These are phyloP conservation scores for Zangia roseola DNA, from an alignment of 768 basidiomycete genomes.

Conservation along the genomic window DNA sequence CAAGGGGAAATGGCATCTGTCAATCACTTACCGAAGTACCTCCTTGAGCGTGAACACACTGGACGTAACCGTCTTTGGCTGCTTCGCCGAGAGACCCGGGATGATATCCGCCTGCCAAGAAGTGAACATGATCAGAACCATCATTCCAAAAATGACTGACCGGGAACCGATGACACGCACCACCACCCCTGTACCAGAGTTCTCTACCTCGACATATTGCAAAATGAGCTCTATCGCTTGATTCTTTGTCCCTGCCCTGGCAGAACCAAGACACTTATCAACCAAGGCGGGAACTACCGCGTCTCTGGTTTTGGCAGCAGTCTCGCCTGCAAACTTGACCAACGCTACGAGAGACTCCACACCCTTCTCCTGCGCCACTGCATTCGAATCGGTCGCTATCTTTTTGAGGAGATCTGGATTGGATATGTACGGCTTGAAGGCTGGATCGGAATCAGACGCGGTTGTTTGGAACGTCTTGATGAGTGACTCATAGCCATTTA, in stretches of 20 bases:
- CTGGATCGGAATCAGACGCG: conserved; percentile 90
- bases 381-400: conserved; percentile 88
- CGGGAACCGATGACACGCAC: conserved; percentile 52
- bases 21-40: conserved; percentile 64
- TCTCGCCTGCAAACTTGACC: conserved; percentile 91
- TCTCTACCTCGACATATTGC: conserved; percentile 94
- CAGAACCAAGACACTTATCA: conserved; percentile 92
- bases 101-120: conserved; percentile 65
- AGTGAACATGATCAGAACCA: conserved; percentile 26
- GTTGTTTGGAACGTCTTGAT: conserved; percentile 86
- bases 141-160: conserved; percentile 28
- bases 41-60: conserved; percentile 78
- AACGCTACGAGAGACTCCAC: conserved; percentile 85
- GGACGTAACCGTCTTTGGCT: conserved; percentile 90
- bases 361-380: conserved; percentile 97
- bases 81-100: conserved; percentile 86
- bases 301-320: conserved; percentile 75
- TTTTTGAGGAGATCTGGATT: conserved; percentile 80
- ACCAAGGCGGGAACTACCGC: conserved; percentile 87
- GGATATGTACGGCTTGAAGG: conserved; percentile 85
- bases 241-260: conserved; percentile 85
- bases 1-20: not conserved
- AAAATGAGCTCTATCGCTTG: conserved; percentile 83
- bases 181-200: conserved; percentile 80
- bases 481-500: conserved; percentile 87